Base-by-base conservation (phyloP, 345 rosid species). In the Brassica incana region DNA sequence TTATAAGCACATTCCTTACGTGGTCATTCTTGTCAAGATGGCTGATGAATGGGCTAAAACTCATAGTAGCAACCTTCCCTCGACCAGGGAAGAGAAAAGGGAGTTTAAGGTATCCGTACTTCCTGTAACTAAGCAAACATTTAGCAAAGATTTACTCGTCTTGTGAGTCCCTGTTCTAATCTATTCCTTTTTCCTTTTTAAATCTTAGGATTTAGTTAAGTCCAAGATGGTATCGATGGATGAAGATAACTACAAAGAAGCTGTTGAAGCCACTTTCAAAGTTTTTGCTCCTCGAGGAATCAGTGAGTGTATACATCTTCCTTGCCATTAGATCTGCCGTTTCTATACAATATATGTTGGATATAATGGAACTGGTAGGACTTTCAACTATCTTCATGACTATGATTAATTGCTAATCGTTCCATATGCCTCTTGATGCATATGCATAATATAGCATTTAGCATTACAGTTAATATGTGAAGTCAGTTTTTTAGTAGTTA, bases 161-260 rank as follows among this genome's bases (percentile, higher is more conserved):
- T 73, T 77, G 71, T 59, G 73, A 33, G 76, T 69, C 62, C 36
- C 56, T 73, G 50, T 67, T 74, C 71, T 70, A 50, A 62, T 45
- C 69, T 67, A 30, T 71, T 5, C 38, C 50, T 80, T 77, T 62
- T 77, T 11, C 63, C 75, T 67, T 75, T 45, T 67, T 64, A 59
- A 23, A 25, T 66, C 67, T 77, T 83, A 93, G 99, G 98, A 89
- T 72, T 88, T 89, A 83, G 84, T 95, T 27, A 95, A 89, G 79
- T 83, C 90, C 81, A 83, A 83, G 88, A 90, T 87, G 97, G 65
- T 83, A 78, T 78, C 94, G 15, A 15, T 79, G 29, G 98, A 95
- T 61, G 99, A 95, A 83, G 98, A 95, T 75, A 95, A 95, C 85
- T 93, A 90, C 83, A 86, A 83, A 86, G 98, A 93, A 91, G 98